Evolutionary conservation across 202 grass and related monocot species (phyloP), one percentile per base, ranked within the genome.

Genomic region (Cymbopogon flexuosus): DNA sequence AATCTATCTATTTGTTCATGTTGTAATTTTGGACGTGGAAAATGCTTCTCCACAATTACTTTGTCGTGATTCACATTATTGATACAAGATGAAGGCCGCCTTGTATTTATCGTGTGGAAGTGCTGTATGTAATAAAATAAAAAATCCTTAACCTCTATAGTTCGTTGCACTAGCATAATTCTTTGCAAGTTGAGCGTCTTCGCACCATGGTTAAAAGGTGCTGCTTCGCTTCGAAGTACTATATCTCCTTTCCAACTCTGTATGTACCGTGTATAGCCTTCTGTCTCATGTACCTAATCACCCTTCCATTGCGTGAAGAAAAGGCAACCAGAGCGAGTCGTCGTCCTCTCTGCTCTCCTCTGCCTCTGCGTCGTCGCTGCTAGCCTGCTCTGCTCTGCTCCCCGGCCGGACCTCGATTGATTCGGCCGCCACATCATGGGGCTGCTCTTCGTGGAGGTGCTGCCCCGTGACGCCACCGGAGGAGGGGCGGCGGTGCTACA

Each of bases 391-490:
- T 49, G 14, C 46, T 16, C 46, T 16, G 1, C 46, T 15, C 1
- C 46, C 46, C 1, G 0, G 14, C 5, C 4, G 4, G 46, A 16
- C 14, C 46, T 16, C 45, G 3, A 49, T 13, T 49, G 46, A 16
- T 49, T 49, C 15, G 14, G 46, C 46, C 46, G 4, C 46, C 46
- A 5, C 13, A 49, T 16, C 14, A 94, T 94, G 88, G 88, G 88
- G 36, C 62, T 94, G 77, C 70, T 94, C 13, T 94, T 94, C 83
- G 52, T 94, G 36, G 76, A 91, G 81, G 62, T 78, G 70, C 79
- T 91, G 2, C 80, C 88, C 24, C 49, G 51, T 37, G 49, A 68
- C 8, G 47, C 22, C 47, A 36, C 8, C 64, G 30, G 19, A 5
- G 83, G 19, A 5, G 83, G 75, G 2, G 35, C 78, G 22, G 69